A percentile compares a stretch with the other conserved stretches of the same genome.
phyloP scores from a whole-genome alignment of 352 stramenopile species.

The Phytophthora uliginosa region DNA sequence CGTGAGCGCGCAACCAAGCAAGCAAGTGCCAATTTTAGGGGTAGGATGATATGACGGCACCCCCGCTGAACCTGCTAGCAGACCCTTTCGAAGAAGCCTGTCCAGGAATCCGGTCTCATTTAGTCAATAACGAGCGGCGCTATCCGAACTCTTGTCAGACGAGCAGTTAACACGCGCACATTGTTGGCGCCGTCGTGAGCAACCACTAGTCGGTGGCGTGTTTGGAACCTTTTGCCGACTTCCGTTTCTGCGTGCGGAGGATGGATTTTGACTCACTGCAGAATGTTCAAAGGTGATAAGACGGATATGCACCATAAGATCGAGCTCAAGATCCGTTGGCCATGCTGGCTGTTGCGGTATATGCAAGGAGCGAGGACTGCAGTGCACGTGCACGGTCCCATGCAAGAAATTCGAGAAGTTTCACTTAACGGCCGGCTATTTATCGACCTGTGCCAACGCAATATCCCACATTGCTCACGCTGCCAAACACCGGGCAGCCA shows the following conservation, averaged over 20 bases:
- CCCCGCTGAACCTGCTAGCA: constrained; percentile 11
- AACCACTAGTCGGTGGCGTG: neutral
- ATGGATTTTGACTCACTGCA: constrained; percentile 4
- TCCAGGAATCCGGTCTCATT: neutral
- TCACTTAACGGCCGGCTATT: constrained; percentile 29
- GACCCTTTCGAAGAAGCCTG: constrained; percentile 4
- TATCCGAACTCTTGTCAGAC: constrained; percentile 11
- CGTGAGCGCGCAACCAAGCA: constrained; percentile 16
- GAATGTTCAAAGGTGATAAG: constrained; percentile 6
- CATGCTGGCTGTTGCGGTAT: neutral
- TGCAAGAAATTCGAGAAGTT: constrained; percentile 5
- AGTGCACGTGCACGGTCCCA: constrained; percentile 4
- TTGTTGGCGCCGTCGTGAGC: constrained; percentile 6
- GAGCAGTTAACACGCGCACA: constrained; percentile 11
- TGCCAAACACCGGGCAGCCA: neutral
- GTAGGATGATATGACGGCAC: neutral
- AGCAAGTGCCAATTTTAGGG: constrained; percentile 12
- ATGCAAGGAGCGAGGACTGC: constrained; percentile 4
- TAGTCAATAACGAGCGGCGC: constrained; percentile 12
- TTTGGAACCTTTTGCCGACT: neutral
- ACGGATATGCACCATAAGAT: neutral
- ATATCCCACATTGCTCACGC: constrained; percentile 4
- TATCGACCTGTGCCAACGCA: neutral
- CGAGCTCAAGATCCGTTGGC: constrained; percentile 20
- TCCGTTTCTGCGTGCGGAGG: constrained; percentile 5